Base-by-base conservation (phyloP, 306 rosid genomes). In the Vigna radiata region DNA sequence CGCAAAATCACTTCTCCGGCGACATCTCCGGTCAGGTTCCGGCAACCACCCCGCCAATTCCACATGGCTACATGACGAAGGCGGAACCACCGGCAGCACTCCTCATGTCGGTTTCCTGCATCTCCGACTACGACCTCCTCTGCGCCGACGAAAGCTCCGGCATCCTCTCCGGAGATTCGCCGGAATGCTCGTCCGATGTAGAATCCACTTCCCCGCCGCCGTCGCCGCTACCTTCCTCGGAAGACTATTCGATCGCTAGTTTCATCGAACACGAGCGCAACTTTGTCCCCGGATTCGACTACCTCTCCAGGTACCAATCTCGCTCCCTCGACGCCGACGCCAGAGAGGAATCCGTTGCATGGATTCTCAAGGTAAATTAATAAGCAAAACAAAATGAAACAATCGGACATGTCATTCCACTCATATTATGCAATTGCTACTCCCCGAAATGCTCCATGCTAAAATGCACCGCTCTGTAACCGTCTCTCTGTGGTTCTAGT, bases 311-410 rank as follows among this genome's bases (percentile, higher is more conserved):
- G 33, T 89, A 89, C 56, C 83, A 86, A 44, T 90, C 91, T 79
- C 86, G 58, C 27, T 82, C 89, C 25, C 92, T 87, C 50, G 94
- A 90, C 68, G 87, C 88, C 58, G 73, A 88, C 79, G 92, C 90
- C 44, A 84, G 97, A 79, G 86, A 85, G 27, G 86, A 89, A 52
- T 89, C 96, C 13, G 88, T 93, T 85, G 91, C 92, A 84, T 93
- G 97, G 97, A 90, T 90, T 89, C 94, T 93, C 77, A 93, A 90
- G 97, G 97, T 81, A 62, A 67, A 18, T 4, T 27, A 65, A 18
- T 33, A 8, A 62, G 33, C 1, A 31, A 27, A 60, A 16, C 1
- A 61, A 61, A 61, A 2, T 2, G 0, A 44, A 8, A 44, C 5
- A 44, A 44, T 66, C 14, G 64, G 81, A 46, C 83, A 52, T 54